Base-by-base conservation (phyloP, 1,139 yeast genomes). In the Suhomyces atakaporum region DNA sequence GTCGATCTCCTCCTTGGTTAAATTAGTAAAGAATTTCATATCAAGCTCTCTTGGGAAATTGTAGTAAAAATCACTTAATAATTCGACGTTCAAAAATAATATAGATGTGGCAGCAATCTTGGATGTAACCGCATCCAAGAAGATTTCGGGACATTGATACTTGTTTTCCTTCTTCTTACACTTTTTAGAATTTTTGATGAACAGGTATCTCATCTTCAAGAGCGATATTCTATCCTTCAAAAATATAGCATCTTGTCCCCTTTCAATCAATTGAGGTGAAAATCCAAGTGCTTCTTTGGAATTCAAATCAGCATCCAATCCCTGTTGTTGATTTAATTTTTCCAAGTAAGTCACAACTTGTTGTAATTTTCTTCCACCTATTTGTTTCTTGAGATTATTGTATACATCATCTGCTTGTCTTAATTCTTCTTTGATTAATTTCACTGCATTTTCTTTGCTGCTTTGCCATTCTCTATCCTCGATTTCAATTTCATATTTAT, bases 41-140 rank as follows among this genome's bases (percentile, higher is more conserved):
- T 94, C 99, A 45, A 94, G 71, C 57, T 89, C 97, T 39, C 97
- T 75, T 1, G 98, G 98, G 64, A 94, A 92, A 53, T 88, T 89
- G 62, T 94, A 92, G 61, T 90, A 92, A 55, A 94, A 94, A 62
- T 94, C 98, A 49, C 95, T 84, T 47, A 94, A 69, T 33, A 94
- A 69, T 61, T 94, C 99, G 32, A 94, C 97, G 55, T 94, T 94
- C 54, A 94, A 67, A 53, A 94, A 94, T 44, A 94, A 65, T 3
- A 94, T 94, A 0, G 98, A 95, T 0, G 98, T 94, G 9, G 90
- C 84, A 0, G 96, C 86, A 26, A 94, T 68, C 60, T 94, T 94
- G 40, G 89, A 90, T 29, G 94, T 84, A 4, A 92, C 96, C 3
- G 90, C 96, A 56, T 89, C 96, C 57, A 92, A 69, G 51, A 90